A percentile compares a stretch with the other conserved stretches of the same genome.
Conservation (phyloP, 768 basidiomycete species). For the Auriscalpium vulgare region DNA sequence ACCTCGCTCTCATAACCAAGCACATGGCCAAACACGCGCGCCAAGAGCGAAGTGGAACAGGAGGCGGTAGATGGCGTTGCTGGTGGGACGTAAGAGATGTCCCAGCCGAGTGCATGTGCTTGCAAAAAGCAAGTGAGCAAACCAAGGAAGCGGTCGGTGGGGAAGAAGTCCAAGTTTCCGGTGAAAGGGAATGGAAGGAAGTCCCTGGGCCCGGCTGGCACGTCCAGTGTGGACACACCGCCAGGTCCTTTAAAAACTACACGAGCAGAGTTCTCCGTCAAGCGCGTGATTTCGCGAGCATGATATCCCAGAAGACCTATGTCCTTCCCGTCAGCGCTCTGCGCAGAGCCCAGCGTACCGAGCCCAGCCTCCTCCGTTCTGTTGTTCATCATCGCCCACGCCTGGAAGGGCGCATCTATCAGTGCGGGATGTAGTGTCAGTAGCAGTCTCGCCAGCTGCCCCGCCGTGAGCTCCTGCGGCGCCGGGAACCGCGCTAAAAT, state of each 20-base stretch:
- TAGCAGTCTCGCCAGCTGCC: constrained; percentile 46
- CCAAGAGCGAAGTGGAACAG: constrained; percentile 50
- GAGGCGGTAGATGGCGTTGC: constrained; percentile 50
- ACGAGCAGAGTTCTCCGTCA: constrained; percentile 31
- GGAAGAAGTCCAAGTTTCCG: constrained; percentile 30
- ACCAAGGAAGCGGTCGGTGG: constrained; percentile 45
- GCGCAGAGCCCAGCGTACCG: constrained; percentile 44
- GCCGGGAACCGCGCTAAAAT: constrained; percentile 45
- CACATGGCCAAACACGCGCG: constrained; percentile 44
- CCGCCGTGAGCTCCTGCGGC: constrained; percentile 39
- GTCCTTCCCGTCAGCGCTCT: constrained; percentile 29
- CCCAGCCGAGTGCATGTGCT: constrained; percentile 57
- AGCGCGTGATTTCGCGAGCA: constrained; percentile 32
- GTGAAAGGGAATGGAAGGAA: constrained; percentile 40
- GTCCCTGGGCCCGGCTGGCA: constrained; percentile 40
- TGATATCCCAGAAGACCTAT: constrained; percentile 46
- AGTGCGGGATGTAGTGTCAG: constrained; percentile 54
- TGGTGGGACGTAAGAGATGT: constrained; percentile 56
- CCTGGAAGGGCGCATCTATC: constrained; percentile 46
- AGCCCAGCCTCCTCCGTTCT: constrained; percentile 48
- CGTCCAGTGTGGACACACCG: constrained; percentile 27
- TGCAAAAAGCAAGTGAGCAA: constrained; percentile 53
- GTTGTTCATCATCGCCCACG: constrained; percentile 52
- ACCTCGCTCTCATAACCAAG: constrained; percentile 55
- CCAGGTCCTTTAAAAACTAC: constrained; percentile 34